phyloP scores from a whole-genome alignment of 257 asterid genomes.

The Solanum peruvianum region DNA sequence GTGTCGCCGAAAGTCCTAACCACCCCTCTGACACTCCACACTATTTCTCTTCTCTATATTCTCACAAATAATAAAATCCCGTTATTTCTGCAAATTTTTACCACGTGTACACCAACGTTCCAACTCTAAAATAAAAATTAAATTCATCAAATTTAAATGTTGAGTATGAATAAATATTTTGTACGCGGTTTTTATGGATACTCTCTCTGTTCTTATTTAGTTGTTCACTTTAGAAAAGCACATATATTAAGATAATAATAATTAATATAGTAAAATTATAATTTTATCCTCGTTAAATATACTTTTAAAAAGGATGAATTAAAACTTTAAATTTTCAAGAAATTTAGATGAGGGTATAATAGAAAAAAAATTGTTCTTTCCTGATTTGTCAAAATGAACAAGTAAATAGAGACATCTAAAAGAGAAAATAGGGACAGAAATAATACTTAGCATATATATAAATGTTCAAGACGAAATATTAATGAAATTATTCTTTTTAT shows the following conservation, averaged over 20 bases:
- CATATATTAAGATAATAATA: too few species aligned
- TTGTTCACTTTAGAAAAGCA: too few species aligned
- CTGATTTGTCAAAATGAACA: too few species aligned
- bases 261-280: too few species aligned
- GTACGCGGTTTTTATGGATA: not conserved
- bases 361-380: too few species aligned
- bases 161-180: not conserved
- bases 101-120: conserved; percentile 20
- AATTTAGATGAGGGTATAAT: too few species aligned
- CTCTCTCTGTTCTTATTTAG: rapidly evolving
- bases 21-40: conserved; percentile 17
- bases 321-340: too few species aligned
- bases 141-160: not conserved
- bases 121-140: not conserved
- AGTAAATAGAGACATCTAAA: too few species aligned
- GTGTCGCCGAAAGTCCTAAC: conserved; percentile 25
- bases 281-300: too few species aligned
- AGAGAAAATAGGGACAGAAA: too few species aligned
- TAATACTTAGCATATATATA: not conserved
- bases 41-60: not conserved
- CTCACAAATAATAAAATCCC: not conserved
- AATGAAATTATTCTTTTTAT: not conserved
- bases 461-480: not conserved
- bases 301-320: too few species aligned
- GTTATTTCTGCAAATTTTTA: not conserved